A percentile compares a stretch with the other conserved stretches of the same genome.
phyloP scores from a whole-genome alignment of 2,329 filamentous ascomycete species.

The Waltergamsia citrina region DNA sequence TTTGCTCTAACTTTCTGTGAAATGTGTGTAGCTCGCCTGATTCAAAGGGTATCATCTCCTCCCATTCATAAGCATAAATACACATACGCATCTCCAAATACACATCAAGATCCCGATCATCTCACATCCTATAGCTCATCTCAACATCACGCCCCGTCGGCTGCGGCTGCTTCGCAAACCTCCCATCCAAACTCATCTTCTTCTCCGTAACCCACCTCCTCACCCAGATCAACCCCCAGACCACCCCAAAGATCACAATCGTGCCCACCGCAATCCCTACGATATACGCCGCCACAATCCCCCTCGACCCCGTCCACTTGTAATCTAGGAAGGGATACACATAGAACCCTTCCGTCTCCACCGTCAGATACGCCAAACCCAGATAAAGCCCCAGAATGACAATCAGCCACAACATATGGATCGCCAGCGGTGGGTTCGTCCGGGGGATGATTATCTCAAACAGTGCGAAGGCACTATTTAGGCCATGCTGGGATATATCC shows the following conservation, averaged over 20 bases:
- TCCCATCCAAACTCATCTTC: constrained; percentile 32
- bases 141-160: constrained; percentile 16
- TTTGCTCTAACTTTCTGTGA: too few relatives aligned
- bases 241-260: constrained; percentile 41
- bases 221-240: constrained; percentile 39
- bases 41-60: too few relatives aligned
- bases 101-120: too few relatives aligned
- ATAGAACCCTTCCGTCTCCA: constrained; percentile 62
- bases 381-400: constrained; percentile 66
- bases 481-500: constrained; percentile 63
- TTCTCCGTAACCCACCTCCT: constrained; percentile 39
- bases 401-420: constrained; percentile 59
- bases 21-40: too few relatives aligned
- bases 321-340: constrained; percentile 72
- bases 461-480: constrained; percentile 68
- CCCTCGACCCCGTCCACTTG: constrained; percentile 32
- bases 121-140: constrained; percentile 8
- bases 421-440: constrained; percentile 47
- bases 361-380: constrained; percentile 63
- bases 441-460: constrained; percentile 64
- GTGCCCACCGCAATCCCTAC: constrained; percentile 46
- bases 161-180: constrained; percentile 21
- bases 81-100: too few relatives aligned
- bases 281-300: constrained; percentile 53
- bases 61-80: too few relatives aligned